These are phyloP conservation scores for Mimosa pudica DNA, from an alignment of 306 rosid species.

Conservation along the genomic window DNA sequence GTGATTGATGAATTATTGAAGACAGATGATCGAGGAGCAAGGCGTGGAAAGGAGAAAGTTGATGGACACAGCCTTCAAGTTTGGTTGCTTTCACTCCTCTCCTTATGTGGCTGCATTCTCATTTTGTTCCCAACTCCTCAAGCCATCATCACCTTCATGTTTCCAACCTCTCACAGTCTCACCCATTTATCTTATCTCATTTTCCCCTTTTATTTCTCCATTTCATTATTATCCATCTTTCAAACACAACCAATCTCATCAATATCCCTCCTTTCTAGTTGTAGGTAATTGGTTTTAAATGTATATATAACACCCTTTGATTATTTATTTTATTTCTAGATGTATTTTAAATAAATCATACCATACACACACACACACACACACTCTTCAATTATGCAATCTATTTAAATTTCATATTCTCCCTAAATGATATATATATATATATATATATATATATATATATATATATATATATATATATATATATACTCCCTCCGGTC, in stretches of 20 bases:
- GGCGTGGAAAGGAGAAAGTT: background rate
- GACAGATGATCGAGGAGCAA: background rate
- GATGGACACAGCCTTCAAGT: background rate
- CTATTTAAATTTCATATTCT: no score
- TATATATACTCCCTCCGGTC: no score
- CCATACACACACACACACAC: no score
- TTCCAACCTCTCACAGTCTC: background rate
- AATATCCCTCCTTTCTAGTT: no score
- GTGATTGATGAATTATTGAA: background rate
- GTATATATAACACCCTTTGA: no score
- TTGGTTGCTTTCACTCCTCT: constrained; percentile 24
- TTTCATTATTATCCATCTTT: background rate
- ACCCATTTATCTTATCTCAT: background rate
- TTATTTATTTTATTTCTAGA: no score
- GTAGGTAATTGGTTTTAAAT: no score
- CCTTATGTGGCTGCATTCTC: background rate
- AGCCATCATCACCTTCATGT: background rate
- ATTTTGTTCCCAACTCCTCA: background rate
- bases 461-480: no score
- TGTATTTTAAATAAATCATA: no score
- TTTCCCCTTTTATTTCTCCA: background rate
- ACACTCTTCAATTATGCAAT: no score
- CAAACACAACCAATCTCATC: background rate
- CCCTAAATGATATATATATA: no score
- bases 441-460: no score